Evolutionary conservation across 805 yeast genomes (phyloP), one percentile per base, ranked within the genome.

Genomic region (Maudiozyma bulderi): DNA sequence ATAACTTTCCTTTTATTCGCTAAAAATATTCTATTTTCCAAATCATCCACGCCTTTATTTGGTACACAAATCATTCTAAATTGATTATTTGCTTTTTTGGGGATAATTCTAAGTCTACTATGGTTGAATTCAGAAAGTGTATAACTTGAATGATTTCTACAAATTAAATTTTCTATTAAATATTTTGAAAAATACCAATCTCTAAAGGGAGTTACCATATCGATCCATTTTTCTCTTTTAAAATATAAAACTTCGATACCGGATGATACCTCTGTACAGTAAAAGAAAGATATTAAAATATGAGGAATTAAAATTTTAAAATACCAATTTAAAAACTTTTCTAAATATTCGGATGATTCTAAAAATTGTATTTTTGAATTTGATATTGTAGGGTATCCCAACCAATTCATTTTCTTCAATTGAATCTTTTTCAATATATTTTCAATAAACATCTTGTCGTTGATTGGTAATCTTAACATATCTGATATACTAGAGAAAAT

Each of bases 31-130:
- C 59, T 58, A 29, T 48, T 59, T 48, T 69, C 75, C 8, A 63
- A 59, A 4, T 57, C 47, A n/a, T 57, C 57, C 1, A 67, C 49
- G 14, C 69, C 75, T 43, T 60, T 70, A 20, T 61, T 57, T 0
- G 91, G 88, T 11, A 76, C 69, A 34, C 81, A 76, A 14, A 85
- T 72, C 13, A 81, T 69, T 56, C 93, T 65, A 50, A 84, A 82
- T 41, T 77, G 84, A 15, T 52, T 51, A 5, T 66, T 53, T 10
- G 62, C 61, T 41, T 64, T 62, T 58, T 86, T 86, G 0, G 95
- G 95, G 34, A 82, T 62, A 0, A 82, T 48, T 46, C 84, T 68
- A 20, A 77, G 49, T 3, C 55, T 63, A 4, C 82, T 82, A 51
- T 69, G 67, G 50, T 54, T 52, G 38, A 46, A 66, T 7, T 47